Evolutionary conservation across 2,329 filamentous ascomycete species (phyloP), one percentile per base, ranked within the genome.

Genomic region (Xylariomycetidae sp.): DNA sequence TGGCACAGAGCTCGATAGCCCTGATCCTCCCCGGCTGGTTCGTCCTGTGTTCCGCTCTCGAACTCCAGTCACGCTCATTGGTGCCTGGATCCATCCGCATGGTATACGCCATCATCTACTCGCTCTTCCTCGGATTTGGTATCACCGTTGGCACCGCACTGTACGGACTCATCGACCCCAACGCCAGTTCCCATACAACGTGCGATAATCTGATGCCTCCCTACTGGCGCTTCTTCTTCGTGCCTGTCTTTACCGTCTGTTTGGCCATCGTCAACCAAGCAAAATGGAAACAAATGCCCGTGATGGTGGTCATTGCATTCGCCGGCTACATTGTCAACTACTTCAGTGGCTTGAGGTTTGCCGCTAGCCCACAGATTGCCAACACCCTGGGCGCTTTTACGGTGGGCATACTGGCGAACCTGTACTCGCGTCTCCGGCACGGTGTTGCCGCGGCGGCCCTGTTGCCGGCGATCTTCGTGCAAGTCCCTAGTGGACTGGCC

Each of bases 221-320:
- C 2, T 51, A 60, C 37, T 57, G 59, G 30, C 73, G 71, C 37
- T 87, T 89, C 60, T 63, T 81, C 19, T 88, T 87, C 50, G 86
- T 90, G 0, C 74, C 82, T 0, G 56, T 72, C 6, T 93, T 89
- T 56, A 77, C 85, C 7, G 52, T 86, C 18, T 85, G 80, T 48
- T 70, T 90, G 24, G 77, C 81, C 29, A 64, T 88, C 36, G 77
- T 89, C 54, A 89, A 89, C 54, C 83, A 89, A 47, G 85, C 82
- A 24, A 87, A 86, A 56, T 87, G 78, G 75, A 83, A 78, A 46
- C 85, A 92, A 54, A 76, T 82, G 46, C 85, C 85, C 0, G 68
- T 84, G 32, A 90, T 90, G 84, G 61, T 85, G 2, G 24, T 79
- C 29, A 85, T 92, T 35, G 76, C 84, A 2, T 74, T 84, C 37